Evolutionary conservation across 1,284 basidiomycete genomes (phyloP), one percentile per base, ranked within the genome.

Genomic region (Mycosarcoma mackinlayi): DNA sequence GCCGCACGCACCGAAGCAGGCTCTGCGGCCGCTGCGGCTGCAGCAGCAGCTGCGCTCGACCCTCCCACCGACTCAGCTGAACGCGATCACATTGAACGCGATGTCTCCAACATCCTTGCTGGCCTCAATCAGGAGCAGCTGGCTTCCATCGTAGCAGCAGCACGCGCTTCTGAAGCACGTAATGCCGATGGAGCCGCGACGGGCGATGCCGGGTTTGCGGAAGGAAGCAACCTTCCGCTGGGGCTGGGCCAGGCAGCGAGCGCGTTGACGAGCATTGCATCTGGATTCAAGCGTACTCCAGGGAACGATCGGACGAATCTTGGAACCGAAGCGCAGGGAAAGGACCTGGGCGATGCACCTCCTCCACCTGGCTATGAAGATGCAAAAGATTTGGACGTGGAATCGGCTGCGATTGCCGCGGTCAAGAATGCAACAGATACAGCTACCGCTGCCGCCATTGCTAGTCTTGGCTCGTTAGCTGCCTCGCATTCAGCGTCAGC

Each of bases 101-200:
- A 77, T 39, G 75, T 79, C 4, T 71, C 72, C 63, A 76, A 68
- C 31, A 77, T 79, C 45, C 65, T 79, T 6, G 75, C 75, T 2
- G 73, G 66, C 0, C 51, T 79, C 30, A 77, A 75, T 49, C 76
- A 75, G 44, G 76, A 78, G 42, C 76, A 80, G 53, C 65, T 80
- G 7, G 78, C 71, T 0, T 77, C 70, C 25, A 80, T 80, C 53
- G 73, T 80, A 0, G 76, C 73, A 6, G 78, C 78, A 14, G 78
- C 78, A 3, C 62, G 74, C 37, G 71, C 65, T 16, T 67, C 48
- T 34, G 64, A 71, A 41, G 68, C 68, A 4, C 54, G 55, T 27
- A 56, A 55, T 24, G 28, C 31, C 14, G 31, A 42, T n/a, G 42
- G 19, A 11, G n/a, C 19, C 39, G 28, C 48, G 11, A 0, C 24